phyloP scores from a whole-genome alignment of 176 grass and related monocot genomes.

The Triticum monococcum region DNA sequence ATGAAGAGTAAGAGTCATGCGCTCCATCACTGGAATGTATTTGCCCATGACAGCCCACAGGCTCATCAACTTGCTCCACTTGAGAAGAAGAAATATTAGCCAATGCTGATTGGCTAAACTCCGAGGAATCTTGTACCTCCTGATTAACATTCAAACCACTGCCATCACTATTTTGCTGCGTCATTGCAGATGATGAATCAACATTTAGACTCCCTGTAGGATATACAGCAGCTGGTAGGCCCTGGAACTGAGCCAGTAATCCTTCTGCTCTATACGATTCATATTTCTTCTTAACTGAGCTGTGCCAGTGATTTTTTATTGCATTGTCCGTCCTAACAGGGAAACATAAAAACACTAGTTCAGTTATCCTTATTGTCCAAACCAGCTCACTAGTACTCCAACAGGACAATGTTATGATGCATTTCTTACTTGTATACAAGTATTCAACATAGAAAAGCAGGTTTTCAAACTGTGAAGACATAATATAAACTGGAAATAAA shows the following conservation, averaged over 20 bases:
- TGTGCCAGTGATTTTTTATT: constrained; percentile 98
- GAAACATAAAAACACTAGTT: constrained; percentile 23
- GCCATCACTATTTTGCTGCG: constrained; percentile 47
- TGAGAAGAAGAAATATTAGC: constrained; percentile 47
- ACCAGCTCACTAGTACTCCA: too few species aligned
- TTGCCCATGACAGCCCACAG: constrained; percentile 20
- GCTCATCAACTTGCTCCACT: constrained; percentile 31
- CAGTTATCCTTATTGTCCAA: constrained; percentile 6
- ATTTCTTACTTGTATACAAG: background rate
- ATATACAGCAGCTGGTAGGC: constrained; percentile 41
- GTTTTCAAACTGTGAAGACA: background rate
- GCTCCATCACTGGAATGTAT: background rate
- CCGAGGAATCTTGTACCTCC: constrained; percentile 50
- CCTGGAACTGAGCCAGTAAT: constrained; percentile 64
- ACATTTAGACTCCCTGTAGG: constrained; percentile 31
- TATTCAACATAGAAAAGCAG: background rate
- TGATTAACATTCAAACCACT: constrained; percentile 35
- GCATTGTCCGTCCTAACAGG: constrained; percentile 90
- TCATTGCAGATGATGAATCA: constrained; percentile 47
- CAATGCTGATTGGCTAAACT: constrained; percentile 51
- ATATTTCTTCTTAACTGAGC: constrained; percentile 92
- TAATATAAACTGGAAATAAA: constrained; percentile 12
- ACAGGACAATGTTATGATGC: background rate
- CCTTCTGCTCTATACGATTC: constrained; percentile 66
- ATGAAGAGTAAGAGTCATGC: constrained; percentile 24